phyloP scores from a whole-genome alignment of 2,329 filamentous ascomycete species.

The Alternaria postmessia region DNA sequence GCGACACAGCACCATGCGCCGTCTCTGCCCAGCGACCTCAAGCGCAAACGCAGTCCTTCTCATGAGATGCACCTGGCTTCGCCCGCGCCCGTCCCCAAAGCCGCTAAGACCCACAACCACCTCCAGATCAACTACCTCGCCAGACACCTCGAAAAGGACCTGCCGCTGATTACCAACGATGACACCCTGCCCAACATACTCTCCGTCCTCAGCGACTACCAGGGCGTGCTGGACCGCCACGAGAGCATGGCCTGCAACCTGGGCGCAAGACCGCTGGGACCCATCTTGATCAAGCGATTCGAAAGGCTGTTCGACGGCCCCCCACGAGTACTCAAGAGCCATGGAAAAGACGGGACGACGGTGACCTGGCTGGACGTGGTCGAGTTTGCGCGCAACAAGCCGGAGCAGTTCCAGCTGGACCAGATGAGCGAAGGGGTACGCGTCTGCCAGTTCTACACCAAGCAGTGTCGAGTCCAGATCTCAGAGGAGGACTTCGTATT shows the following conservation, averaged over 20 bases:
- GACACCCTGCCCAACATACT: constrained; percentile 79
- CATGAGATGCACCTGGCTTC: constrained; percentile 44
- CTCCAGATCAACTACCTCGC: constrained; percentile 74
- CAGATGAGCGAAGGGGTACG: constrained; percentile 73
- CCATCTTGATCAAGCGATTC: constrained; percentile 84
- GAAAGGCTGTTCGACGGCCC: constrained; percentile 86
- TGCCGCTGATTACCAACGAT: constrained; percentile 68
- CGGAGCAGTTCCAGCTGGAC: constrained; percentile 77
- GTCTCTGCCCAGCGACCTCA: constrained; percentile 45
- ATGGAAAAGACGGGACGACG: constrained; percentile 66
- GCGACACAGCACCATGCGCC: constrained; percentile 33
- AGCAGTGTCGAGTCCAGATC: constrained; percentile 83
- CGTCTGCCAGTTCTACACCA: constrained; percentile 82
- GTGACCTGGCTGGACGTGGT: constrained; percentile 88
- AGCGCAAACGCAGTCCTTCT: constrained; percentile 58
- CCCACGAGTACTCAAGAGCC: constrained; percentile 71
- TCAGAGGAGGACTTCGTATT: constrained; percentile 87
- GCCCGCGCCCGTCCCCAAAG: constrained; percentile 56
- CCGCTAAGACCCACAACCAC: constrained; percentile 65
- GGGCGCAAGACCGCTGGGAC: constrained; percentile 81
- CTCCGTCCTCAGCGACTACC: constrained; percentile 78
- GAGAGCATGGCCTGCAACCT: constrained; percentile 88
- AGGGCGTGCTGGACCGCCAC: constrained; percentile 83
- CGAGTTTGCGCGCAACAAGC: constrained; percentile 81
- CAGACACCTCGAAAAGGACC: constrained; percentile 67